Evolutionary conservation across 352 stramenopile species (phyloP), one percentile per base, ranked within the genome.

Genomic region (Lagenidium sp.): DNA sequence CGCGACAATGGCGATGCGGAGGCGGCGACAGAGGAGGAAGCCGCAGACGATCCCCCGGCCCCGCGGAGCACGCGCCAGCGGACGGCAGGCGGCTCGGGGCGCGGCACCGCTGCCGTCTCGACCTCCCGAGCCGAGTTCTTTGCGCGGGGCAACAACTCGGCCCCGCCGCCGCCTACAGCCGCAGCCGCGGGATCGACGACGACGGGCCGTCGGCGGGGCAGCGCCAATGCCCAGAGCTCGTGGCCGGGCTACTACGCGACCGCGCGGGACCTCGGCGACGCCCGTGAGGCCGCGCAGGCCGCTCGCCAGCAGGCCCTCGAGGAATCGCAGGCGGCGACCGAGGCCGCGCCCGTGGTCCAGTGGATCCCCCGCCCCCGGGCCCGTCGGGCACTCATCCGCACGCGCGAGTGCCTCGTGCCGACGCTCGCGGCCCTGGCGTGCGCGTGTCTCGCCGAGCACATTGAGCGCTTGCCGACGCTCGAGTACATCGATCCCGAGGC

Each of bases 241-340:
- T 92, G 75, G 75, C 79, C 79, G 3, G 79, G 79, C n/a, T 89
- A 89, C 59, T 89, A 78, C 38, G 53, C 65, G 13, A 92, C 79
- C 0, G 74, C 71, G 12, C 63, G 68, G 16, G 67, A 71, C 36
- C 61, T 92, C 24, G 44, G 53, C 16, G 65, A 87, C 39, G 75
- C 85, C 30, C 75, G 79, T 0, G 44, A 68, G 32, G 76, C 72
- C 0, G 79, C 79, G 4, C 73, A 85, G 43, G 64, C 56, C 0
- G 71, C 68, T 23, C 71, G 78, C 0, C 70, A 80, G 36, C 58
- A 76, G 38, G 58, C 73, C 36, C 53, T 82, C 4, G 63, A 71
- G 44, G 47, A 71, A 7, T 50, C 53, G 16, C 47, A 63, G 12
- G 34, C 58, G 4, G 43, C 50, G 0, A 31, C 44, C 15, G 42